Evolutionary conservation across 1,284 basidiomycete genomes (phyloP).

Genomic region (Puccinia hordei): DNA sequence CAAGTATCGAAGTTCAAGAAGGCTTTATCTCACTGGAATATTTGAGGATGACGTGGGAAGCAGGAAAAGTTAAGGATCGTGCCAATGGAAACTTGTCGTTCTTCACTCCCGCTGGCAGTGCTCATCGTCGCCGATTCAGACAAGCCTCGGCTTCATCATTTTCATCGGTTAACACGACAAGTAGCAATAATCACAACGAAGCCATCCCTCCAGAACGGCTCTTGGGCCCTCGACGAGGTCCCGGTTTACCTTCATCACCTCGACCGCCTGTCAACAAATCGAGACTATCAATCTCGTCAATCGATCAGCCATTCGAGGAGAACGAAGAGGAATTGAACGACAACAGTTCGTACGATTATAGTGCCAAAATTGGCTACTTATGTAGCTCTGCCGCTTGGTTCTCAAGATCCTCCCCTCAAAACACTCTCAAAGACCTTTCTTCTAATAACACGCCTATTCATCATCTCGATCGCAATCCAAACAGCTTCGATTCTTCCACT

Average conservation of each 20-base stretch:
- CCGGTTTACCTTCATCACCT: neutral
- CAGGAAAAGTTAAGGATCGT: neutral
- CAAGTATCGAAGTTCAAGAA: conserved; percentile 45
- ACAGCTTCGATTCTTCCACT: conserved; percentile 1
- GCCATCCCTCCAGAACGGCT: neutral
- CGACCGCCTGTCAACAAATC: neutral
- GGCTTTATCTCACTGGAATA: conserved; percentile 38
- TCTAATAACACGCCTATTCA: neutral
- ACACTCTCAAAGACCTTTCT: neutral
- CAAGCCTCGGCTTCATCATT: conserved; percentile 14
- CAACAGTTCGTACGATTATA: conserved; percentile 42
- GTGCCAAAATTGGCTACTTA: conserved; percentile 36
- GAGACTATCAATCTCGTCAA: neutral
- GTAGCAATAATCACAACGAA: neutral
- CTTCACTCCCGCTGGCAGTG: conserved; percentile 32
- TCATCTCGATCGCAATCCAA: conserved; percentile 4
- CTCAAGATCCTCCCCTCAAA: neutral
- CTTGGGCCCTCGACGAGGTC: too few species aligned
- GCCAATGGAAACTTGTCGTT: neutral
- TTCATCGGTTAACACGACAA: neutral
- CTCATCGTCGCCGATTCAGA: conserved; percentile 5
- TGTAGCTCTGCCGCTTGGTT: conserved; percentile 40
- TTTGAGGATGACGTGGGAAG: conserved; percentile 27
- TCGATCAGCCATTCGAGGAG: neutral
- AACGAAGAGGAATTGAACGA: conserved; percentile 29